Percentiles rank a stretch among this genome's conserved stretches.
phyloP scores from a whole-genome alignment of 2,329 filamentous ascomycete species.

The Penicillium hesseltinei region DNA sequence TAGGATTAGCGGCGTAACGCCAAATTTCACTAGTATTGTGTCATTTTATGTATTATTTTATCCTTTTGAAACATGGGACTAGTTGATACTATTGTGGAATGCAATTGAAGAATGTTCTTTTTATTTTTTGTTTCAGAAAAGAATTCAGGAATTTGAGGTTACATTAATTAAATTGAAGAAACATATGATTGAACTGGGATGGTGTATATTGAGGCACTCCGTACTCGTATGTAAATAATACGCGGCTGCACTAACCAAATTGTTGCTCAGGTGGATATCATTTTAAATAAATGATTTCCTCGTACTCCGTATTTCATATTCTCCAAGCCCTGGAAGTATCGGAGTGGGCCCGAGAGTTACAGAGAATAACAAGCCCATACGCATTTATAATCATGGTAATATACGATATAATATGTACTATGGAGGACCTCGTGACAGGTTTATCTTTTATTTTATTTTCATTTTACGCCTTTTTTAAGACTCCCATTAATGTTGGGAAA shows the following conservation, averaged over 20 bases:
- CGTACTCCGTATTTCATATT: not conserved
- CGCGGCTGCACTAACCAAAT: not conserved
- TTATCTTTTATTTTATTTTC: not conserved
- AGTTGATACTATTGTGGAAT: not conserved
- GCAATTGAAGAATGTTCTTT: not conserved
- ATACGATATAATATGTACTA: not conserved
- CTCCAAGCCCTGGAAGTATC: not conserved
- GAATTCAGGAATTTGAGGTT: not conserved
- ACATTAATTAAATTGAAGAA: not conserved
- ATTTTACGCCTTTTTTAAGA: not conserved
- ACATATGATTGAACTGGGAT: not conserved
- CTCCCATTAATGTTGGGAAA: not conserved
- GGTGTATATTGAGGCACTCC: not conserved
- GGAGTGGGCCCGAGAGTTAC: constrained; percentile 8
- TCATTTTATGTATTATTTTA: constrained; percentile 1
- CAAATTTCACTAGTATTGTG: constrained; percentile 8
- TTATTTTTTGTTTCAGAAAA: not conserved
- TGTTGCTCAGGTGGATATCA: not conserved
- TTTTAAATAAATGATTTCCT: too few species aligned
- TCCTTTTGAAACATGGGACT: not conserved
- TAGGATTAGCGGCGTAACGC: constrained; percentile 15
- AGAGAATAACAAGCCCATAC: not conserved
- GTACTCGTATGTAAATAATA: not conserved
- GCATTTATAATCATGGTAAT: not conserved
- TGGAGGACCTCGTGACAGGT: constrained; percentile 2